Evolutionary conservation across 106 monocot genomes (phyloP).

Genomic region (Allium sativum): DNA sequence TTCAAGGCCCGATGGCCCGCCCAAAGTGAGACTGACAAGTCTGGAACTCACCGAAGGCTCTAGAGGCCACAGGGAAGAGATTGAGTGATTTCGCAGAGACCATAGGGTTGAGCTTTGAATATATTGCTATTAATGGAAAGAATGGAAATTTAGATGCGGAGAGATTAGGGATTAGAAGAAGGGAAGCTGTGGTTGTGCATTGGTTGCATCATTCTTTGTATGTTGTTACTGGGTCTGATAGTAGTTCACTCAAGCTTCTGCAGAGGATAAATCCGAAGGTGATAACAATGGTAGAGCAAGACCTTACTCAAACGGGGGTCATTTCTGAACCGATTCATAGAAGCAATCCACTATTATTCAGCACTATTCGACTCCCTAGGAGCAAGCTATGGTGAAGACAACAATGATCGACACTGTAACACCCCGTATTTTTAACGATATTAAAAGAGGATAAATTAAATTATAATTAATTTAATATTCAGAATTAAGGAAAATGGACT

Average conservation of each 20-base stretch:
- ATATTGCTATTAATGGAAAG: constrained; percentile 11
- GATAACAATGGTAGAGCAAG: no score
- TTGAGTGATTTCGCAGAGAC: constrained; percentile 25
- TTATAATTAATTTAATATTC: no score
- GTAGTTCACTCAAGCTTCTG: constrained; percentile 21
- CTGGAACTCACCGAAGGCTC: constrained; percentile 11
- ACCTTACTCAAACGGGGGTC: no score
- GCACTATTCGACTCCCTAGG: no score
- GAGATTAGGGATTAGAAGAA: not conserved
- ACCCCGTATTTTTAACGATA: no score
- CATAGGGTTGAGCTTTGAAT: constrained; percentile 35
- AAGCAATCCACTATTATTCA: no score
- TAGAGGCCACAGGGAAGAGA: constrained; percentile 27
- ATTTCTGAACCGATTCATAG: no score
- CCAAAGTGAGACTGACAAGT: constrained; percentile 25
- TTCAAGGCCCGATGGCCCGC: constrained; percentile 21
- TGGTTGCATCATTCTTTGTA: constrained; percentile 27
- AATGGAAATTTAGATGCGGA: constrained; percentile 18
- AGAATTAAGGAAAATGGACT: no score
- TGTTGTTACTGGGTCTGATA: constrained; percentile 24
- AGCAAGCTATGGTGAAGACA: no score
- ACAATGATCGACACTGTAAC: no score
- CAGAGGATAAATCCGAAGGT: no score
- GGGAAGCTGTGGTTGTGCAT: constrained; percentile 32
- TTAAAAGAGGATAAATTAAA: no score